Conservation (phyloP, 164 flowering plant genomes). For the Stephania japonica region DNA sequence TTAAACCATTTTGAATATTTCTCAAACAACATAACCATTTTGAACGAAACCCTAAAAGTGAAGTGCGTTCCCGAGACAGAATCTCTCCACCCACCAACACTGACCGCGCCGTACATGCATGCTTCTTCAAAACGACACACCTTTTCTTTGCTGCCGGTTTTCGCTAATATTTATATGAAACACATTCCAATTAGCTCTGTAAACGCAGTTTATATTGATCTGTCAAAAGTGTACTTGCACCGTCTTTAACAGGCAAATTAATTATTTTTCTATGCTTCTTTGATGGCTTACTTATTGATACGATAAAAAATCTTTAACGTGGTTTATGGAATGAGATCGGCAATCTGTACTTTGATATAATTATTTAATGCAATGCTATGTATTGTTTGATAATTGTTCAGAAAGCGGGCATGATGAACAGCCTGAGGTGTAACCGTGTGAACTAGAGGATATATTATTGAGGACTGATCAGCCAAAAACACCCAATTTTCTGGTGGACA, state of each 20-base stretch:
- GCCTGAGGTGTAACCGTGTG: no score
- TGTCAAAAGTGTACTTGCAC: neutral
- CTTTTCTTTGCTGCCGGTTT: neutral
- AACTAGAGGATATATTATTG: no score
- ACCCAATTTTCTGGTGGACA: no score
- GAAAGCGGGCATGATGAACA: no score
- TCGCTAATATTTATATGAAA: neutral
- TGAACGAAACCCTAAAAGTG: neutral
- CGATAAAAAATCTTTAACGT: neutral
- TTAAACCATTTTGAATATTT: neutral
- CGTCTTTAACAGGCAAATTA: neutral
- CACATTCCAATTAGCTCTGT: neutral
- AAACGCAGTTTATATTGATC: neutral
- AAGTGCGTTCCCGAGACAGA: neutral
- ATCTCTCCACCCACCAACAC: neutral
- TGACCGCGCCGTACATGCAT: neutral
- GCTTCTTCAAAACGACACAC: neutral
- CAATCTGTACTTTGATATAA: neutral
- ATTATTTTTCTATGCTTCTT: neutral
- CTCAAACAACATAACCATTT: no score
- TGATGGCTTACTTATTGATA: neutral
- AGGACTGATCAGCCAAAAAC: no score
- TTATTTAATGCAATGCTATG: no score
- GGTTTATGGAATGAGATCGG: neutral
- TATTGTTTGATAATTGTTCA: no score